These are phyloP conservation scores for Dichotomocladium elegans DNA, from an alignment of 371 early-diverging fungal species.

Conservation along the genomic window DNA sequence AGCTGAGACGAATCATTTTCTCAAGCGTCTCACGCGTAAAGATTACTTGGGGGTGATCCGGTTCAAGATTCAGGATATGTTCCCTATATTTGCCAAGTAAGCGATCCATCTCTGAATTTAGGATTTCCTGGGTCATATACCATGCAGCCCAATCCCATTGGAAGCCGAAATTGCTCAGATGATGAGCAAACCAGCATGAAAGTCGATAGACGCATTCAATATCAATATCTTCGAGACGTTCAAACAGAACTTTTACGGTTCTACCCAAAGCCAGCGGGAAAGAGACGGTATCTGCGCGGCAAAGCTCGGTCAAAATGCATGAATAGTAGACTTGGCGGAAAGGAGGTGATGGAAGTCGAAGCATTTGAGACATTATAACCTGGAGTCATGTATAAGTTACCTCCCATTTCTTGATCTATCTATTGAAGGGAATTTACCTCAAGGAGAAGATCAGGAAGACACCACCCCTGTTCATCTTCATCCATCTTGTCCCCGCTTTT, in stretches of 20 bases:
- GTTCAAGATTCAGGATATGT: slow-evolving; percentile 35
- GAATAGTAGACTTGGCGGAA: slow-evolving; percentile 75
- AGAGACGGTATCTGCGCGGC: slow-evolving; percentile 64
- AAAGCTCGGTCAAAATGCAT: slow-evolving; percentile 77
- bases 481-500: slow-evolving; percentile 9
- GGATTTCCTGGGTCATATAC: slow-evolving; percentile 46
- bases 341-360: slow-evolving; percentile 65
- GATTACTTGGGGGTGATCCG: slow-evolving; percentile 43
- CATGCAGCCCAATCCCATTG: slow-evolving; percentile 90
- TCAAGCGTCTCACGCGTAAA: slow-evolving; percentile 85
- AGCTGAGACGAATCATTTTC: slow-evolving; percentile 75
- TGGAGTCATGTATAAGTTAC: slow-evolving; percentile 4
- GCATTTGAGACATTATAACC: slow-evolving; percentile 62
- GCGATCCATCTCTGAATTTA: no score
- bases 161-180: slow-evolving; percentile 90
- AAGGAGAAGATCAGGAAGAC: slow-evolving; percentile 28
- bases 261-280: slow-evolving; percentile 67
- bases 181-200: slow-evolving; percentile 84
- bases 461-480: slow-evolving; percentile 31
- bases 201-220: slow-evolving; percentile 81
- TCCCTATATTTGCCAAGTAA: no score
- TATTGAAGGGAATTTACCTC: slow-evolving; percentile 22
- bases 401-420: not conserved
- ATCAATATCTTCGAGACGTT: slow-evolving; percentile 71
- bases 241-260: slow-evolving; percentile 55